A percentile compares a stretch with the other conserved stretches of the same genome.
phyloP scores from a whole-genome alignment of 179 eudicot species.

The Gypsophila paniculata region DNA sequence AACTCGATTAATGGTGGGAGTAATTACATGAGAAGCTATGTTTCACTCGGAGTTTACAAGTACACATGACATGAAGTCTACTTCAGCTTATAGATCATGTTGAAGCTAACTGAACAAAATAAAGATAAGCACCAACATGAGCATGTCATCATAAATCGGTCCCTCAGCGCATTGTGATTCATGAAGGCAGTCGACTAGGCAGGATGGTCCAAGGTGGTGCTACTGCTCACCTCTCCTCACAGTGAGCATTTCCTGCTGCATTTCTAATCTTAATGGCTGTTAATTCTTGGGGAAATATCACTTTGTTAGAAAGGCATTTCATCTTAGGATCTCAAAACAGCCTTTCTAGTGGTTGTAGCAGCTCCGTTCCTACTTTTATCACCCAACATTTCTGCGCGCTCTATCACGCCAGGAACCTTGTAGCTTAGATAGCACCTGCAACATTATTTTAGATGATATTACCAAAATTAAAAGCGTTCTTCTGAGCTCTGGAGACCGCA shows the following conservation, averaged over 20 bases:
- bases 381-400: constrained; percentile 45
- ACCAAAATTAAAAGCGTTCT: background rate
- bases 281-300: too few relatives aligned
- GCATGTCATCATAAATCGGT: background rate
- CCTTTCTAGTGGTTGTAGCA: background rate
- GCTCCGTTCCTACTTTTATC: constrained; percentile 9
- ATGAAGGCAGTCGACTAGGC: background rate
- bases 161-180: background rate
- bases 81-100: background rate
- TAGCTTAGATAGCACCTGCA: constrained; percentile 58
- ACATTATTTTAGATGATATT: background rate
- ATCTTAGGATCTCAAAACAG: background rate
- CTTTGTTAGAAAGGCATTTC: background rate
- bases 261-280: background rate
- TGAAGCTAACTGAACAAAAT: background rate
- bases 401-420: constrained; percentile 95
- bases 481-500: background rate
- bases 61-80: background rate
- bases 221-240: background rate
- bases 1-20: too few relatives aligned
- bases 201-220: background rate
- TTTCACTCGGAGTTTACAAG: background rate
- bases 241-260: background rate
- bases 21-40: too few relatives aligned
- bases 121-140: background rate